These are phyloP conservation scores for Leccinum obscurum DNA, from an alignment of 768 basidiomycete genomes.

Conservation along the genomic window DNA sequence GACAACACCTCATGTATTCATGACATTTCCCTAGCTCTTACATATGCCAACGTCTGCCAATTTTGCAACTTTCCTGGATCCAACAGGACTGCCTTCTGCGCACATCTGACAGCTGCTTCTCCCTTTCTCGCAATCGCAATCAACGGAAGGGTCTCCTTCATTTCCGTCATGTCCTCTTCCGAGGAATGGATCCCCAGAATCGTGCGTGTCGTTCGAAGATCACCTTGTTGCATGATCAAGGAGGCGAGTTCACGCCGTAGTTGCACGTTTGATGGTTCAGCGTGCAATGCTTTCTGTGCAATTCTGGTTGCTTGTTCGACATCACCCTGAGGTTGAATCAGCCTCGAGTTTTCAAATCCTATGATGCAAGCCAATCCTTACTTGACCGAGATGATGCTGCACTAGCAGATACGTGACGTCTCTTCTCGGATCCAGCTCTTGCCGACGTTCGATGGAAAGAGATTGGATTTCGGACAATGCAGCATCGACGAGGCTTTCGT, in stretches of 20 bases:
- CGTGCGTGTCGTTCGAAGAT: constrained; percentile 45
- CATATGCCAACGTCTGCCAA: constrained; percentile 65
- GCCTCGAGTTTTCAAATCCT: background rate
- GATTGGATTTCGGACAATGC: constrained; percentile 79
- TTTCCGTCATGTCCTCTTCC: constrained; percentile 37
- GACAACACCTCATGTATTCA: constrained; percentile 19
- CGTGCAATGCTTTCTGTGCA: constrained; percentile 56
- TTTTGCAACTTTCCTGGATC: constrained; percentile 43
- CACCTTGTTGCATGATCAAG: constrained; percentile 50
- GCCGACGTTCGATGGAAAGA: constrained; percentile 64
- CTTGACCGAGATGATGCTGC: constrained; percentile 74
- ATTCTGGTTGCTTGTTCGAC: constrained; percentile 47
- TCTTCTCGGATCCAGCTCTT: constrained; percentile 64
- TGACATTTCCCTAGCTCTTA: constrained; percentile 34
- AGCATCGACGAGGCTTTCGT: constrained; percentile 81
- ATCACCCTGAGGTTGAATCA: constrained; percentile 43
- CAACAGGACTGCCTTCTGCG: constrained; percentile 66
- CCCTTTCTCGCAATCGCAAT: constrained; percentile 46
- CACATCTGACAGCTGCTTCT: constrained; percentile 40
- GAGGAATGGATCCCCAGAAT: constrained; percentile 38
- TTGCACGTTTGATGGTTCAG: constrained; percentile 53
- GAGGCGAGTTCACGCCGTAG: constrained; percentile 55
- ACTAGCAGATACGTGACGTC: constrained; percentile 72
- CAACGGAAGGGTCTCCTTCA: constrained; percentile 47
- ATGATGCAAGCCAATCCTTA: constrained; percentile 30